These are phyloP conservation scores for Sambucus nigra DNA, from an alignment of 129 eudicot species.

Conservation along the genomic window DNA sequence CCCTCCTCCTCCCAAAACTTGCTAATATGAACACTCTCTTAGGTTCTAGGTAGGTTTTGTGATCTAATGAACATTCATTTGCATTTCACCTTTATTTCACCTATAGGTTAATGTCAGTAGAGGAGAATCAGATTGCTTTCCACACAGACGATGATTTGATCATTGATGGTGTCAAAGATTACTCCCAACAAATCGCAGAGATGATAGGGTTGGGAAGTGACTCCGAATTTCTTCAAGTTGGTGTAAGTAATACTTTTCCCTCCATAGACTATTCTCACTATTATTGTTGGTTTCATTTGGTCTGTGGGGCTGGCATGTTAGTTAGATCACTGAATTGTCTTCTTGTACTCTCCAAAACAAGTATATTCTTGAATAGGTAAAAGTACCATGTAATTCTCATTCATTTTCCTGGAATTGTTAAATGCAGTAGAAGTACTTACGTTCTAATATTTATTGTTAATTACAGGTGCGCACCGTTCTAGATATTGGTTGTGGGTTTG, in stretches of 20 bases:
- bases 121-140: constrained; percentile 95
- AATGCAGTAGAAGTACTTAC: not conserved
- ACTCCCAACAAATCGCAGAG: constrained; percentile 89
- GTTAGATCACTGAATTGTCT: not conserved
- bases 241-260: constrained; percentile 42
- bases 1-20: not conserved
- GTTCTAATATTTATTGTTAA: constrained; percentile 7
- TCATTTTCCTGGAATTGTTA: not conserved
- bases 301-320: not conserved
- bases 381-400: not conserved
- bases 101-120: constrained; percentile 82
- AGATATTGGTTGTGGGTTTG: constrained; percentile 96
- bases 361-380: not conserved
- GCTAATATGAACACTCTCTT: not conserved
- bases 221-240: constrained; percentile 66
- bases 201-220: constrained; percentile 83
- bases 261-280: not conserved
- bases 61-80: not conserved
- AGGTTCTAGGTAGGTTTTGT: not conserved
- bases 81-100: not conserved
- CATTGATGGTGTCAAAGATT: constrained; percentile 91
- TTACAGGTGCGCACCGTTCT: constrained; percentile 74
- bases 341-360: not conserved
- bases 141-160: constrained; percentile 85
- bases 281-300: not conserved